Evolutionary conservation across 257 asterid species (phyloP).

Genomic region (Ilex asprella): DNA sequence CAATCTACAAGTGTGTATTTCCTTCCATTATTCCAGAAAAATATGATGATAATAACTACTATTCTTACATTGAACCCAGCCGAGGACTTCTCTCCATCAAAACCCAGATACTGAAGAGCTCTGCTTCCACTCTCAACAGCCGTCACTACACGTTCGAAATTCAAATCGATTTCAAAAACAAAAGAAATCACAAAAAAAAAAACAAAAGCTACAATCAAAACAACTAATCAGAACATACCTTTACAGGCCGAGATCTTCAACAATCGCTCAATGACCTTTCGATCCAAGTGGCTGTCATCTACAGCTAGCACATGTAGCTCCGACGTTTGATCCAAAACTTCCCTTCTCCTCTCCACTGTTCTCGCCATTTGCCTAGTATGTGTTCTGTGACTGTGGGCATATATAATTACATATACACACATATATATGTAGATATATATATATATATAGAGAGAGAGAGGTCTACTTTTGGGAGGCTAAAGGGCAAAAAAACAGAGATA

Average conservation of each 20-base stretch:
- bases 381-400: neutral
- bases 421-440: constrained; percentile 7
- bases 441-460: constrained; percentile 24
- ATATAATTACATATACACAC: neutral
- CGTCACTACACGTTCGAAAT: constrained; percentile 46
- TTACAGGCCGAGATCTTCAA: constrained; percentile 69
- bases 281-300: constrained; percentile 66
- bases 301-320: constrained; percentile 86
- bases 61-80: constrained; percentile 57
- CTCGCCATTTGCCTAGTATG: neutral
- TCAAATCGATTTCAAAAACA: neutral
- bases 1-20: no score
- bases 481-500: constrained; percentile 41
- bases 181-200: neutral
- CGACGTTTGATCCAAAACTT: constrained; percentile 25
- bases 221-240: constrained; percentile 22
- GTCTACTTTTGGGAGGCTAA: constrained; percentile 46
- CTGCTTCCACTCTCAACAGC: constrained; percentile 85
- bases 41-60: no score
- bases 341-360: neutral
- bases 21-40: no score
- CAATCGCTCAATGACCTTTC: constrained; percentile 66
- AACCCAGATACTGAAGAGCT: constrained; percentile 84
- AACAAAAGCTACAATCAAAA: neutral
- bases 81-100: constrained; percentile 64